Percentiles rank a stretch among this genome's conserved stretches.
Evolutionary conservation across 2,329 filamentous ascomycete genomes (phyloP).

Genomic region (Ambrosiella beaveri): DNA sequence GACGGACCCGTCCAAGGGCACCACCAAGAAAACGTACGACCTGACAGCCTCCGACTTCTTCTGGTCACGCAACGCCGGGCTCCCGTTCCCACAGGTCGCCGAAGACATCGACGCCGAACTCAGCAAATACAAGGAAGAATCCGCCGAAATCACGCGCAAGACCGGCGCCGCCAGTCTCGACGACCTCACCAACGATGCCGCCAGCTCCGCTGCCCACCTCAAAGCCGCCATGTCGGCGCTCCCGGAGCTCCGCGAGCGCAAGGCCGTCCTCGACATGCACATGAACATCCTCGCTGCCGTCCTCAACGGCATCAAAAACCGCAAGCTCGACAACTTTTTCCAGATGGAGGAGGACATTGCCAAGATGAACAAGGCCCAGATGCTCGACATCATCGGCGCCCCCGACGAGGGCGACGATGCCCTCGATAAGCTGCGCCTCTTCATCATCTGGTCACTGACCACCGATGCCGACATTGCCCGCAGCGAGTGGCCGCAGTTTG

Average conservation of each 20-base stretch:
- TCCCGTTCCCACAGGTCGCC: constrained; percentile 87
- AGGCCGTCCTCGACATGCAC: constrained; percentile 89
- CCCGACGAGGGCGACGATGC: constrained; percentile 66
- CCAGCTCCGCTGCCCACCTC: constrained; percentile 77
- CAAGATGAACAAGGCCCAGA: constrained; percentile 78
- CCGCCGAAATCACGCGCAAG: constrained; percentile 84
- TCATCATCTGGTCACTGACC: constrained; percentile 94
- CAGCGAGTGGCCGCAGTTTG: constrained; percentile 69
- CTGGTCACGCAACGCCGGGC: constrained; percentile 80
- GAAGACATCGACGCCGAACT: constrained; percentile 91
- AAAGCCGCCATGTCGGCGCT: constrained; percentile 89
- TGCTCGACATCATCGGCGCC: constrained; percentile 73
- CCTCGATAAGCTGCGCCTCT: constrained; percentile 76
- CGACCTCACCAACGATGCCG: constrained; percentile 77
- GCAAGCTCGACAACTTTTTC: constrained; percentile 91
- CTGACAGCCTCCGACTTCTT: constrained; percentile 85
- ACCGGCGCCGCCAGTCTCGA: constrained; percentile 86
- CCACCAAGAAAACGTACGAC: constrained; percentile 79
- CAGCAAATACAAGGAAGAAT: constrained; percentile 88
- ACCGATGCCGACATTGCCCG: constrained; percentile 77
- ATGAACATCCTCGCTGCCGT: constrained; percentile 63
- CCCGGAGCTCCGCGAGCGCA: constrained; percentile 81
- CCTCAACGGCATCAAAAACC: constrained; percentile 68
- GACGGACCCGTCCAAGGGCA: constrained; percentile 52
- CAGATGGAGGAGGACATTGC: constrained; percentile 84